Evolutionary conservation across 2,329 filamentous ascomycete species (phyloP), one percentile per base, ranked within the genome.

Genomic region (Penicillium glabrum): DNA sequence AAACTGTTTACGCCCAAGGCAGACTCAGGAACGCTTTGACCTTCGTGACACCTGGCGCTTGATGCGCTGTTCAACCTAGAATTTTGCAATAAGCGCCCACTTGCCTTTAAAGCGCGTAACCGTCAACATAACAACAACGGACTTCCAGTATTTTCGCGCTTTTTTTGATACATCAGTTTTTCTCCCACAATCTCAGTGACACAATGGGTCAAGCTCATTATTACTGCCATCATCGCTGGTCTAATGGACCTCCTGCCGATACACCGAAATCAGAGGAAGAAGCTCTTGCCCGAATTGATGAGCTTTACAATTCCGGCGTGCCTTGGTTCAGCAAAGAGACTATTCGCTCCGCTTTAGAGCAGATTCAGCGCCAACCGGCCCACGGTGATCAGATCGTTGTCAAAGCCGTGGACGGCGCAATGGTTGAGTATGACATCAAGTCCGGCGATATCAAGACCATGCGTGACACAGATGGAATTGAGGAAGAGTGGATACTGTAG

Each of bases 271-370:
- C 58, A 16, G 60, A 56, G 11, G 53, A 63, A 2, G 52, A 57
- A 6, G 61, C 60, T 9, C 26, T 67, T 5, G 58, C 53, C 3
- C 64, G 61, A 23, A 59, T 69, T 27, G 35, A 57, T 14, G 46
- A 56, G 5, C 51, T 66, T 8, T 70, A 68, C 46, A 46, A 56
- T 1, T 48, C 56, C 1, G 65, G 66, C 7, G 61, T 59, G 9
- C 61, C 60, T 6, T 61, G 70, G 31, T 71, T 71, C 41, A 61
- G 54, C 31, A 63, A 61, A 35, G 41, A 55, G 3, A 29, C 27
- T 13, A 51, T 63, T 21, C 53, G 53, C 16, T 41, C 49, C 2
- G 45, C 46, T 23, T 37, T 41, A 33, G 48, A 58, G 45, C 53
- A 63, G 46, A 57, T 49, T 2, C 55, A 59, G n/a, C 47, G 44